Evolutionary conservation across 2,329 filamentous ascomycete genomes (phyloP), one percentile per base, ranked within the genome.

Genomic region (Colletotrichum chrysophilum): DNA sequence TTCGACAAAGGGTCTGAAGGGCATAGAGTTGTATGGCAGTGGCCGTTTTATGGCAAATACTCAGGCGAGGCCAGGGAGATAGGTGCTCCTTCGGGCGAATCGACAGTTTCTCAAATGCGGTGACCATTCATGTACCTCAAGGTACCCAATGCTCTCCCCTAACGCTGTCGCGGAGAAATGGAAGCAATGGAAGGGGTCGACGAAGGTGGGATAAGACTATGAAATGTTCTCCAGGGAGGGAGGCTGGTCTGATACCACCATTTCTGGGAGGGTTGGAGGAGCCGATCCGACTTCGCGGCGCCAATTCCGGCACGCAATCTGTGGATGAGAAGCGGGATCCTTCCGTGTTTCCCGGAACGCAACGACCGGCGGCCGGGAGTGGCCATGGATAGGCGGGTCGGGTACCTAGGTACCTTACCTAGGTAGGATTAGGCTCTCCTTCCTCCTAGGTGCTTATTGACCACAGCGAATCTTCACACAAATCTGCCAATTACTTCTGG

Each of bases 261-360:
- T 71, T 71, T 43, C 36, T 30, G 24, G 14, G 56, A 32, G 18
- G 56, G n/a, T 56, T 30, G 56, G 30, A 38, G 36, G 34, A 60
- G 9, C 55, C 65, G 70, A 72, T 52, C 70, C 55, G 65, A 62
- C 32, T 69, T 38, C 60, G 71, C 66, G 48, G 43, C 34, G 48
- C 43, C 58, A 70, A 65, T 48, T 16, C 71, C 71, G 66, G 67
- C 38, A 32, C 24, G 34, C 26, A 24, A 65, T n/a, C 36, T 73
- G 66, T 60, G 71, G 58, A 32, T 12, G 16, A 65, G 13, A 36
- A 69, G 71, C 66, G 71, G 66, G 32, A 70, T 34, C 66, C 66
- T 74, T 60, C 71, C 71, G 71, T 43, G 32, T 58, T 38, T 68
- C 66, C 71, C 71, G 60, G 60, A 32, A 36, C 26, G 36, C 36